These are phyloP conservation scores for Myochromella boudieri DNA, from an alignment of 768 basidiomycete species.

Conservation along the genomic window DNA sequence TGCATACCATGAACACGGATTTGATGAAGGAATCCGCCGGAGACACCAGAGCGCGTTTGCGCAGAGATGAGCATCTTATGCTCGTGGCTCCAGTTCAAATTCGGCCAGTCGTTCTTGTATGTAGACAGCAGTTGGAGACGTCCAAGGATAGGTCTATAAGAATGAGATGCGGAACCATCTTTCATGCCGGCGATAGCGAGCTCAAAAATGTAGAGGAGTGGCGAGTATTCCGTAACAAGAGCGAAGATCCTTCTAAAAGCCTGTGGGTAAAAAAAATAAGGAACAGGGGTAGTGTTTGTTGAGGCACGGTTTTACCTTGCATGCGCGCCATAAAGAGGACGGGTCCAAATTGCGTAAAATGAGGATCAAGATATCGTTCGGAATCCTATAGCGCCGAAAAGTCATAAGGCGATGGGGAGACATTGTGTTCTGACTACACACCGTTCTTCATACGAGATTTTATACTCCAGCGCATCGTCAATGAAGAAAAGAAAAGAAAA, in stretches of 20 bases:
- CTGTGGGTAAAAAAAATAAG: slow-evolving; percentile 23
- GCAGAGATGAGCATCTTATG: slow-evolving; percentile 38
- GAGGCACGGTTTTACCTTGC: slow-evolving; percentile 35
- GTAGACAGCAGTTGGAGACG: slow-evolving; percentile 45
- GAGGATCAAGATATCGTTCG: slow-evolving; percentile 50
- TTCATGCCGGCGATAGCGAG: slow-evolving; percentile 50
- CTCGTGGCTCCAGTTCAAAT: slow-evolving; percentile 47
- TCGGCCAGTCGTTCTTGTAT: slow-evolving; percentile 51
- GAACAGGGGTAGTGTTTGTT: background rate
- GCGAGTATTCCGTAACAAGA: slow-evolving; percentile 46
- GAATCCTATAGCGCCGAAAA: slow-evolving; percentile 46
- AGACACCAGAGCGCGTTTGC: slow-evolving; percentile 38
- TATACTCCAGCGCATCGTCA: slow-evolving; percentile 39
- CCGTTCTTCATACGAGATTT: slow-evolving; percentile 36
- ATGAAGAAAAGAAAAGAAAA: slow-evolving; percentile 43
- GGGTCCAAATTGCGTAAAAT: slow-evolving; percentile 52
- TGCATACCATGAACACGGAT: slow-evolving; percentile 38
- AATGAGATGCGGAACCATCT: slow-evolving; percentile 44
- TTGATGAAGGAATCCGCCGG: slow-evolving; percentile 47
- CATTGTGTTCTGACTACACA: slow-evolving; percentile 38
- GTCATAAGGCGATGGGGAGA: slow-evolving; percentile 42
- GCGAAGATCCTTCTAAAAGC: slow-evolving; percentile 45
- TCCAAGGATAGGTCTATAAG: slow-evolving; percentile 33
- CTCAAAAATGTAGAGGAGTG: slow-evolving; percentile 50
- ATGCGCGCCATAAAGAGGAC: slow-evolving; percentile 43